Conservation (phyloP, 2,329 filamentous ascomycete species). For the Trichoderma endophyticum region DNA sequence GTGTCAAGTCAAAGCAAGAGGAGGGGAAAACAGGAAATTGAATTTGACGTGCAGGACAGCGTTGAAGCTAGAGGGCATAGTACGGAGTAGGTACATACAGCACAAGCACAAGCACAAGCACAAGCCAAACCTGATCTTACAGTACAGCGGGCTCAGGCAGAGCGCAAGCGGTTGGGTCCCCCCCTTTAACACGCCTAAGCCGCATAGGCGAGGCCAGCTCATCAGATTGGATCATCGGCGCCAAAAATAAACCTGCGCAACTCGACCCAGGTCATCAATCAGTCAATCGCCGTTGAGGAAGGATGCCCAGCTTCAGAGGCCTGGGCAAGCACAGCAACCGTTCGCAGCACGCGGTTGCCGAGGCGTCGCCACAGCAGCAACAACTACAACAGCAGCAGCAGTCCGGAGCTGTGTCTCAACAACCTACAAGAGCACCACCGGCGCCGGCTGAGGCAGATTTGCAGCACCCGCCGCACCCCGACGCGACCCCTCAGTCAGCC, state of each 20-base stretch:
- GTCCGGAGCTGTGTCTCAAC: background rate
- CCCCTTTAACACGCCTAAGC: background rate
- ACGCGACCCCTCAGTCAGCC: slow-evolving; percentile 43
- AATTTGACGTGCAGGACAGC: background rate
- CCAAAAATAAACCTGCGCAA: slow-evolving; percentile 15
- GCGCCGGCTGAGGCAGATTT: slow-evolving; percentile 27
- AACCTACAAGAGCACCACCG: slow-evolving; percentile 20
- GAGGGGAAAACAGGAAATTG: background rate
- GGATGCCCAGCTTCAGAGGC: slow-evolving; percentile 45
- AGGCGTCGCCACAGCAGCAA: slow-evolving; percentile 38
- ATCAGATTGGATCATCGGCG: background rate
- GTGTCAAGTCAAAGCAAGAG: background rate
- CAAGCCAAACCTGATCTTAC: background rate
- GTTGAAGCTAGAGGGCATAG: background rate
- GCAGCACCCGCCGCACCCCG: slow-evolving; percentile 20
- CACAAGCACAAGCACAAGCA: too few relatives aligned
- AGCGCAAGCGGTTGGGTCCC: background rate
- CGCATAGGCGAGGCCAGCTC: slow-evolving; percentile 1
- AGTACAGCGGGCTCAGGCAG: background rate
- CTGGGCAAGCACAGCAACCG: slow-evolving; percentile 55
- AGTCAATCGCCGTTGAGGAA: background rate
- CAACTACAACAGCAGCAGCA: slow-evolving; percentile 33
- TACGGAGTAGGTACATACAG: too few relatives aligned
- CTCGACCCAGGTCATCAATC: background rate
- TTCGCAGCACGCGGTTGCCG: slow-evolving; percentile 53